Base-by-base conservation (phyloP, 2,329 filamentous ascomycete genomes). In the Paecilomyces formosus region DNA sequence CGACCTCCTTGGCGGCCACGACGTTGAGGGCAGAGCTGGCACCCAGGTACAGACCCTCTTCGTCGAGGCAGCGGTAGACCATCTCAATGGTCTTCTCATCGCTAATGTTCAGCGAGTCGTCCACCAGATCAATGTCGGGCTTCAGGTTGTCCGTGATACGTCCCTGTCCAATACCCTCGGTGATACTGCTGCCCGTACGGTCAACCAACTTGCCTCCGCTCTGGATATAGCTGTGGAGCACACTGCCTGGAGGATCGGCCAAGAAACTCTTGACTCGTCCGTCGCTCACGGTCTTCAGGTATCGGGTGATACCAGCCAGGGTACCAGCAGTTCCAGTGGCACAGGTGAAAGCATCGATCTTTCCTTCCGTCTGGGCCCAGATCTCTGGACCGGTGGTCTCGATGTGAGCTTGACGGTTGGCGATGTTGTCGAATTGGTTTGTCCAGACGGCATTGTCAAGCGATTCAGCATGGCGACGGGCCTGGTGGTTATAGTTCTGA, bases 351-450 rank as follows among this genome's bases (percentile, higher is more conserved):
- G 92, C 94, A 73, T 97, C 92, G 22, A 99, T 77, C 63, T 87
- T 87, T 35, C 94, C 93, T 1, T 72, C 77, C 0, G 94, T 97
- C 81, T 99, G 94, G 28, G 86, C 79, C 94, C 94, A 99, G 71
- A 99, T 96, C 77, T 99, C 94, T 0, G 94, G 94, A 0, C 94
- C 94, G 0, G 94, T 99, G 1, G 93, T 97, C 80, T 97, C 93
- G 66, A 97, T 88, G 73, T 99, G 94, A 54, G 94, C 94, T 69
- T 89, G 87, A 56, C 94, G 84, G 77, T 99, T 99, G 56, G 94
- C 94, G 56, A 83, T 86, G 79, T 99, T 99, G 74, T 99, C 94
- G 77, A 99, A 99, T 78, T 99, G 94, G 77, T 99, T 95, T 52
- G 94, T 99, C 94, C 94, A 99, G 13, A 97, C 92, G 8, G 93